These are phyloP conservation scores for Fraxinus baroniana DNA, from an alignment of 305 asterid genomes.

Conservation along the genomic window DNA sequence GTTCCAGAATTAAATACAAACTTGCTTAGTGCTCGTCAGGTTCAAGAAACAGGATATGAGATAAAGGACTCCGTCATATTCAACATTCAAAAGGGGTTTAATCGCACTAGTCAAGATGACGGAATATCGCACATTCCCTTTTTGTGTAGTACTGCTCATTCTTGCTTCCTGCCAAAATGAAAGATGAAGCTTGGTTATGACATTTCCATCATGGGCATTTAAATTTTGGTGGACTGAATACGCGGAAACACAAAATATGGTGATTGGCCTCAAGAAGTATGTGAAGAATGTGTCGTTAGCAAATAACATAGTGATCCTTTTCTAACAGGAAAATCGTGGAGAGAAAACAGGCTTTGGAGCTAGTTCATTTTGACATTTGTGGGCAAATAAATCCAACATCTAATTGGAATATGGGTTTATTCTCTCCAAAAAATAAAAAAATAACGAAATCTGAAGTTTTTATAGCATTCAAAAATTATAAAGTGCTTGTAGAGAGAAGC, in stretches of 20 bases:
- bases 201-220: background rate
- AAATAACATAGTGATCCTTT: background rate
- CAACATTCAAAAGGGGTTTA: conserved; percentile 9
- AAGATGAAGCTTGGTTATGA: background rate
- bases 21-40: background rate
- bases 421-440: background rate
- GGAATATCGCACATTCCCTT: background rate
- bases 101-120: background rate
- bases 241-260: background rate
- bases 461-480: background rate
- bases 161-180: background rate
- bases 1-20: background rate
- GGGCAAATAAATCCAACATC: background rate
- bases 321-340: background rate
- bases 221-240: background rate
- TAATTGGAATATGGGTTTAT: background rate
- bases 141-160: background rate
- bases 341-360: background rate
- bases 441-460: background rate
- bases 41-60: conserved; percentile 23
- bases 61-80: background rate
- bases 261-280: background rate
- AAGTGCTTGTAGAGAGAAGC: background rate
- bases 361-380: background rate
- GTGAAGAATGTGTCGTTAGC: background rate